phyloP scores from a whole-genome alignment of 1,284 basidiomycete species.

The Cutaneotrichosporon mucoides region DNA sequence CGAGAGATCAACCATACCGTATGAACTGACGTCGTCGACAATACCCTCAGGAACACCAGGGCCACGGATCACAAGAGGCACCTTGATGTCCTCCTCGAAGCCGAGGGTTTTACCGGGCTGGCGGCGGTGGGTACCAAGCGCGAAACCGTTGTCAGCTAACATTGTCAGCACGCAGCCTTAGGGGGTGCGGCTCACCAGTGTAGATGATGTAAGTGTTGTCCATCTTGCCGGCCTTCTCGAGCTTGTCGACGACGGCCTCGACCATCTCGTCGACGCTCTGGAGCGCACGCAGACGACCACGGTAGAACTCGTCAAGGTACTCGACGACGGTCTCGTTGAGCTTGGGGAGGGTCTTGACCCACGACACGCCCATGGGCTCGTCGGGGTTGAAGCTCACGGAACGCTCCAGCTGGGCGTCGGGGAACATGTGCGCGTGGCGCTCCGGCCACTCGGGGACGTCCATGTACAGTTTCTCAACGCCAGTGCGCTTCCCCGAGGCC shows the following conservation, averaged over 20 bases:
- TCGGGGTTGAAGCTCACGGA: constrained; percentile 31
- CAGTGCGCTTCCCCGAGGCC: neutral
- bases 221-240: constrained; percentile 28
- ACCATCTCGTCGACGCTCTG: constrained; percentile 42
- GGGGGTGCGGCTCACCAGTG: neutral
- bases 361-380: constrained; percentile 30
- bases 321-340: constrained; percentile 33
- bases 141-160: constrained; percentile 38
- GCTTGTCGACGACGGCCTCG: constrained; percentile 29
- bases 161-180: too few relatives aligned
- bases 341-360: constrained; percentile 32
- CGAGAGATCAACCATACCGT: constrained; percentile 36
- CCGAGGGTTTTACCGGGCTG: constrained; percentile 41
- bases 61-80: constrained; percentile 34
- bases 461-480: neutral
- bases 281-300: constrained; percentile 29
- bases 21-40: constrained; percentile 21
- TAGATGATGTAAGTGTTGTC: constrained; percentile 43
- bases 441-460: constrained; percentile 19
- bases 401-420: constrained; percentile 19
- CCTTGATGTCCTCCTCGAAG: constrained; percentile 41
- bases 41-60: constrained; percentile 25
- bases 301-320: constrained; percentile 44
- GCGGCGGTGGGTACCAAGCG: constrained; percentile 36
- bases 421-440: constrained; percentile 32